Evolutionary conservation across 805 yeast species (phyloP).

Genomic region (Naumovozyma baii): DNA sequence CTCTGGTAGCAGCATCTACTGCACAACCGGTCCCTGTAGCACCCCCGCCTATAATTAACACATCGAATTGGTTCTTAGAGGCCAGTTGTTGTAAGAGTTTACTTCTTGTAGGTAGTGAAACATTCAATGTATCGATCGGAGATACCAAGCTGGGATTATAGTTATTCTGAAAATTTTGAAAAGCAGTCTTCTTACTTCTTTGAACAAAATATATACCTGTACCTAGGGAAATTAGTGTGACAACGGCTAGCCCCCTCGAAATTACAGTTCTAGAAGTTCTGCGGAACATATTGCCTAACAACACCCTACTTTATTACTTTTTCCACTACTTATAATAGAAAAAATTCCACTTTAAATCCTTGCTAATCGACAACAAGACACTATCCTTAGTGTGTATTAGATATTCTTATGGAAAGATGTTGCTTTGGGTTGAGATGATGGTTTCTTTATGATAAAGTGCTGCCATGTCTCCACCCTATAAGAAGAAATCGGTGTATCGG

Average conservation of each 20-base stretch:
- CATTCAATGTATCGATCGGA: slow-evolving; percentile 11
- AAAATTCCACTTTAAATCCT: no score
- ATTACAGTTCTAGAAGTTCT: neutral
- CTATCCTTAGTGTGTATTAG: no score
- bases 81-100: slow-evolving; percentile 40
- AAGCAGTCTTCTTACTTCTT: neutral
- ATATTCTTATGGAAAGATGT: no score
- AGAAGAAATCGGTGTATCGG: no score
- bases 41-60: slow-evolving; percentile 91
- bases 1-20: slow-evolving; percentile 82
- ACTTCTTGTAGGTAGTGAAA: slow-evolving; percentile 38
- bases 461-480: no score
- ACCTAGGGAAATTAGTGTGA: neutral
- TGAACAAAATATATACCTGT: neutral
- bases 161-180: neutral
- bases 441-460: no score
- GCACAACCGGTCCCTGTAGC: slow-evolving; percentile 94
- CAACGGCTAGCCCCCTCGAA: neutral
- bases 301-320: no score
- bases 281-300: neutral
- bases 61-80: slow-evolving; percentile 52
- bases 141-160: slow-evolving; percentile 1
- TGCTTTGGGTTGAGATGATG: no score
- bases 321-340: no score
- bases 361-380: no score